These are phyloP conservation scores for Chlorophyllum brunneum DNA, from an alignment of 768 basidiomycete species.

Conservation along the genomic window DNA sequence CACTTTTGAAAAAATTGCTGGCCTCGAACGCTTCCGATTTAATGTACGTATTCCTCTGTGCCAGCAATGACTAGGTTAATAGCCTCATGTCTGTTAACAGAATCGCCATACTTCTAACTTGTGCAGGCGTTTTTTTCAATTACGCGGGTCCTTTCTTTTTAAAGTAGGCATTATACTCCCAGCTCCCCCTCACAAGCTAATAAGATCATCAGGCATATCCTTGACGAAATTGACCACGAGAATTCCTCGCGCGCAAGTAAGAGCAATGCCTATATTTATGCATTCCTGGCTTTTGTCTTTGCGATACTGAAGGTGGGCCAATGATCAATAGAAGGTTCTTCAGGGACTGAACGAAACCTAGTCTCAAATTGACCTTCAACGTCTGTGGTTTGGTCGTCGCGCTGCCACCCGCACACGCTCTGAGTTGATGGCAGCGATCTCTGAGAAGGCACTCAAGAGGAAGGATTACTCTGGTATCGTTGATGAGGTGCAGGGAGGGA, in stretches of 20 bases:
- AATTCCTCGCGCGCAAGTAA: conserved; percentile 23
- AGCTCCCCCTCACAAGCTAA: not conserved
- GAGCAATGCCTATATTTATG: conserved; percentile 73
- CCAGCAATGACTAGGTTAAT: conserved; percentile 2
- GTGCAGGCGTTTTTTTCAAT: conserved; percentile 68
- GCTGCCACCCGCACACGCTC: conserved; percentile 67
- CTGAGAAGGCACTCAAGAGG: conserved; percentile 82
- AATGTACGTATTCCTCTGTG: conserved; percentile 22
- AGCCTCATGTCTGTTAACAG: no score
- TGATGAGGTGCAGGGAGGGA: conserved; percentile 41
- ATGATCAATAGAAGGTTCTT: not conserved
- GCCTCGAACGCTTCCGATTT: conserved; percentile 45
- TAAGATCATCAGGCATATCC: conserved; percentile 44
- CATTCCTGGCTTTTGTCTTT: conserved; percentile 67
- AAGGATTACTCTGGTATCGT: conserved; percentile 81
- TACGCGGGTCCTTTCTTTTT: conserved; percentile 86
- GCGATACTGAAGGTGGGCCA: conserved; percentile 46
- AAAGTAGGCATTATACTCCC: conserved; percentile 37
- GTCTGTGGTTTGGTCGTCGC: conserved; percentile 80
- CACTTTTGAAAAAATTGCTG: conserved; percentile 39
- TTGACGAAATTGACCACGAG: conserved; percentile 48
- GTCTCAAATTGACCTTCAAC: conserved; percentile 67
- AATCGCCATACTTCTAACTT: conserved; percentile 77
- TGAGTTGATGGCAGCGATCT: conserved; percentile 83
- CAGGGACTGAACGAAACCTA: conserved; percentile 15